A percentile compares a stretch with the other conserved stretches of the same genome.
Conservation (phyloP, 2,329 filamentous ascomycete species). For the Hypoxylon sp. region DNA sequence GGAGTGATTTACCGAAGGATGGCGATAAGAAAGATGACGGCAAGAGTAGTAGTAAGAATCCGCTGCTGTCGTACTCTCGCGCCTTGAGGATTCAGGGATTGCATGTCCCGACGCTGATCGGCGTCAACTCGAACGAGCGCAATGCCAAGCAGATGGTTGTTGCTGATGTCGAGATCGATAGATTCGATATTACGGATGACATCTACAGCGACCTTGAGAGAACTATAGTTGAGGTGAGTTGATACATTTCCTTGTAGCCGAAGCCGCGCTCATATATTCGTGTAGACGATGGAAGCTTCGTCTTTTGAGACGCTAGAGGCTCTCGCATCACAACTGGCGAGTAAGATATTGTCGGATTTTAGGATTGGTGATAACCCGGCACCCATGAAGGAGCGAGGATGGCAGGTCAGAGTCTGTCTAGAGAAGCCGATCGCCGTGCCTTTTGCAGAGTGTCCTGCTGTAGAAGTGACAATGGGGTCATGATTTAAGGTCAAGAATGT, state of each 20-base stretch:
- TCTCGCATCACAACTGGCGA: conserved; percentile 66
- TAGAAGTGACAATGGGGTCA: conserved; percentile 68
- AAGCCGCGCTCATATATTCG: conserved; percentile 11
- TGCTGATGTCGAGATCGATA: conserved; percentile 74
- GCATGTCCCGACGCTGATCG: conserved; percentile 77
- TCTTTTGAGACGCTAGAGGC: conserved; percentile 76
- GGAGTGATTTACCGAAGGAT: conserved; percentile 46
- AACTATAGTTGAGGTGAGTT: conserved; percentile 72
- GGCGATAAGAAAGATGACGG: conserved; percentile 51
- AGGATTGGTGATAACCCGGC: conserved; percentile 51
- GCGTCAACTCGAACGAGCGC: conserved; percentile 81
- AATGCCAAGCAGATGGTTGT: conserved; percentile 76
- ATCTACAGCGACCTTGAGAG: conserved; percentile 70
- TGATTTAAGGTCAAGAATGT: conserved; percentile 15
- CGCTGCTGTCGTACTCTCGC: conserved; percentile 52
- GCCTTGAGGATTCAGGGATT: conserved; percentile 69
- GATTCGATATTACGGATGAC: conserved; percentile 63
- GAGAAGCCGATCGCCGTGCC: conserved; percentile 82
- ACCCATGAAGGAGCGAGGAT: conserved; percentile 60
- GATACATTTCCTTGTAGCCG: not conserved
- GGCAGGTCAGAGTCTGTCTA: conserved; percentile 72
- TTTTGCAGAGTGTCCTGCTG: conserved; percentile 78
- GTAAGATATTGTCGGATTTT: conserved; percentile 63
- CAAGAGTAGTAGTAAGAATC: conserved; percentile 42
- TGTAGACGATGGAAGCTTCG: conserved; percentile 68